These are phyloP conservation scores for Fusarium concolor DNA, from an alignment of 2,329 filamentous ascomycete genomes.

Conservation along the genomic window DNA sequence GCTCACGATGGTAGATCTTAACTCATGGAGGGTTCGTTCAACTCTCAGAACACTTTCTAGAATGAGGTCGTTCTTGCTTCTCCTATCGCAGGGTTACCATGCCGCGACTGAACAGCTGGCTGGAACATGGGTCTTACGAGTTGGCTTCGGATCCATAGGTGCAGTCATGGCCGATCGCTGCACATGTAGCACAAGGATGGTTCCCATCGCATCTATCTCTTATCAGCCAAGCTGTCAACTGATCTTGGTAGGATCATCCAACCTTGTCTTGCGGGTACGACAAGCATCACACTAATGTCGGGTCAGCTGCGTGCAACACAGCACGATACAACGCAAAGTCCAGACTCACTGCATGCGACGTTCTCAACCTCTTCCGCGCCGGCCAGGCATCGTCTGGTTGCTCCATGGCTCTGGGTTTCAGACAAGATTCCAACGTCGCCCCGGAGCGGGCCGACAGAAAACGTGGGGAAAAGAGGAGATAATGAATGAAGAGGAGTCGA, in stretches of 20 bases:
- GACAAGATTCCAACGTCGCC: conserved; percentile 35
- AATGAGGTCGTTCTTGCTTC: conserved; percentile 64
- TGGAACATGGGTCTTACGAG: conserved; percentile 50
- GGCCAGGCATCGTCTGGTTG: conserved; percentile 46
- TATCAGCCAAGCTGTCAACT: conserved; percentile 14
- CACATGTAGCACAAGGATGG: conserved; percentile 57
- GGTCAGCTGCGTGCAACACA: not conserved
- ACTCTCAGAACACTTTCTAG: conserved; percentile 62
- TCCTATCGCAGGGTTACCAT: conserved; percentile 45
- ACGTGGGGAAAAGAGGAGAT: conserved; percentile 36
- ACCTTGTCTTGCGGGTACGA: conserved; percentile 61
- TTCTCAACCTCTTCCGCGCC: conserved; percentile 55
- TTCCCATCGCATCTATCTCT: conserved; percentile 59
- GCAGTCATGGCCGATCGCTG: conserved; percentile 53
- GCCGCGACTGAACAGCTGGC: accelerated
- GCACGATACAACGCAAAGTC: not conserved
- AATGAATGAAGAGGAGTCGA: conserved; percentile 22
- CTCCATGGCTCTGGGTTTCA: conserved; percentile 41
- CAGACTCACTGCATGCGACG: conserved; percentile 56
- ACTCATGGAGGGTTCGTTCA: conserved; percentile 59
- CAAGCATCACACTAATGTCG: conserved; percentile 59
- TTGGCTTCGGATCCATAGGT: conserved; percentile 58
- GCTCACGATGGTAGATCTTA: conserved; percentile 56
- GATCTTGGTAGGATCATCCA: conserved; percentile 6
- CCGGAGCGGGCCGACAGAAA: conserved; percentile 50